phyloP scores from a whole-genome alignment of 768 basidiomycete genomes.

The Calocera cornea region DNA sequence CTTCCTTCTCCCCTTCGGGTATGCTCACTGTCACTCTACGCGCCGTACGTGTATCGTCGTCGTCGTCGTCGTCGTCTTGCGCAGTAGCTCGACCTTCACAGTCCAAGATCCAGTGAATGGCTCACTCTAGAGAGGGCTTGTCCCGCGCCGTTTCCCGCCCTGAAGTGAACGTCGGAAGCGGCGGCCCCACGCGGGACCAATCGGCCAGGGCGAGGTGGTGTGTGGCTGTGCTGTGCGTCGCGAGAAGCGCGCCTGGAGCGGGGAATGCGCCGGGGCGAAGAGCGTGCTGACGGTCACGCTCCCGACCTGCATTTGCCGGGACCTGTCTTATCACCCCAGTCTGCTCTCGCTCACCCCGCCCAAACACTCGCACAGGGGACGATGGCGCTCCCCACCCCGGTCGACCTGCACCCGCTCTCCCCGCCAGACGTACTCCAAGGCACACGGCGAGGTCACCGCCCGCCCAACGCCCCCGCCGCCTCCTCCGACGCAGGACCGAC shows the following conservation, averaged over 20 bases:
- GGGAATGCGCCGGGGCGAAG: no score
- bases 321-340: background rate
- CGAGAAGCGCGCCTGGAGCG: no score
- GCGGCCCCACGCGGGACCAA: no score
- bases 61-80: background rate
- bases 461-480: conserved; percentile 8
- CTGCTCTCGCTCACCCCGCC: background rate
- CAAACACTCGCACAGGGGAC: background rate
- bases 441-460: no score
- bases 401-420: conserved; percentile 45
- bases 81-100: background rate
- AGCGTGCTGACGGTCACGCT: no score
- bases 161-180: no score
- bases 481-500: conserved; percentile 4
- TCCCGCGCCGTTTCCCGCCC: background rate
- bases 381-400: background rate
- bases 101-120: background rate
- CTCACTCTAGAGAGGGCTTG: background rate
- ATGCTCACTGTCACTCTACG: background rate
- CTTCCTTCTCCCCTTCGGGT: background rate
- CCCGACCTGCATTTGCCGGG: no score
- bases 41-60: background rate
- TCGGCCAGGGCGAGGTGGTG: no score
- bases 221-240: no score
- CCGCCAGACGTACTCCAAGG: conserved; percentile 29